phyloP scores from a whole-genome alignment of 257 asterid genomes.

The Knoxia roxburghii region DNA sequence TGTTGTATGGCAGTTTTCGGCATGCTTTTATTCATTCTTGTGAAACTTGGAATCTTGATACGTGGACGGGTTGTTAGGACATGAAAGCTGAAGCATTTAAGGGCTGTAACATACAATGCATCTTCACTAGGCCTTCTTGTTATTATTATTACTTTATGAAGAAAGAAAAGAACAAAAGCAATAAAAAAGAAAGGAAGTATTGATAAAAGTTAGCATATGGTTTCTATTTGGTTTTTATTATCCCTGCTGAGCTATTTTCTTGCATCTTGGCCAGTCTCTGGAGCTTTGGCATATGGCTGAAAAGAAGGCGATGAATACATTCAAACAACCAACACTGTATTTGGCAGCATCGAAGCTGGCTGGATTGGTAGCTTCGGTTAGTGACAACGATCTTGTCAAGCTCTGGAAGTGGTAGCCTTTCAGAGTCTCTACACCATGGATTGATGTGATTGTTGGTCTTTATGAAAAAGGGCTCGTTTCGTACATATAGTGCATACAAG shows the following conservation, averaged over 20 bases:
- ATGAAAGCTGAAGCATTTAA: too few relatives aligned
- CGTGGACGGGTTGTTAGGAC: too few relatives aligned
- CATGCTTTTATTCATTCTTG: not conserved
- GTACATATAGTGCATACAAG: not conserved
- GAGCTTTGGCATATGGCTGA: conserved; percentile 41
- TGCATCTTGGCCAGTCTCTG: conserved; percentile 25
- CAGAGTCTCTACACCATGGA: not conserved
- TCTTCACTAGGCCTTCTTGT: not conserved
- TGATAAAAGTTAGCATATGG: too few relatives aligned
- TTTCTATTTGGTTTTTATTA: not conserved
- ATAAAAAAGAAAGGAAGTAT: not conserved
- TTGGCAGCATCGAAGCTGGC: conserved; percentile 22
- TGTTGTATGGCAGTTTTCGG: not conserved
- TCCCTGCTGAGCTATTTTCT: not conserved
- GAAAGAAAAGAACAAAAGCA: not conserved
- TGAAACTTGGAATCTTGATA: not conserved
- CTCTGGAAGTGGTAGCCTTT: conserved; percentile 28
- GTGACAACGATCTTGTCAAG: conserved; percentile 22
- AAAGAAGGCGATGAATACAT: conserved; percentile 25
- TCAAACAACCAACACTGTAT: conserved; percentile 15
- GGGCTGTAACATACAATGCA: not conserved
- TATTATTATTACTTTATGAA: too few relatives aligned
- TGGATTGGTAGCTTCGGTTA: conserved; percentile 33
- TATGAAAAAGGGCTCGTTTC: too few relatives aligned
- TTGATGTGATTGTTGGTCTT: not conserved